These are phyloP conservation scores for Penicillium lagena DNA, from an alignment of 495 filamentous ascomycete species.

Conservation along the genomic window DNA sequence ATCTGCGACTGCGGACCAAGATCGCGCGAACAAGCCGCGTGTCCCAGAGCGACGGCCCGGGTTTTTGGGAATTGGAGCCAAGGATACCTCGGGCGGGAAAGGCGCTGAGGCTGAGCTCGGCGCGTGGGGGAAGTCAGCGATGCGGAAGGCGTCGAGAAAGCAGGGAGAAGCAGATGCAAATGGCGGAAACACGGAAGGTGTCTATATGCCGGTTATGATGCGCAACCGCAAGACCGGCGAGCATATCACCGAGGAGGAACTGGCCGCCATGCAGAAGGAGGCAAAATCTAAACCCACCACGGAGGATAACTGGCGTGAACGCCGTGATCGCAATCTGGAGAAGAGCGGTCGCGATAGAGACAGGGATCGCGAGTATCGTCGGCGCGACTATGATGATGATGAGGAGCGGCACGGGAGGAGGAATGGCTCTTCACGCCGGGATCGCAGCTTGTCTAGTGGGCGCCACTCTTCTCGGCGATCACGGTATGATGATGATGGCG, in stretches of 20 bases:
- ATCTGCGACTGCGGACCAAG: slow-evolving; percentile 15
- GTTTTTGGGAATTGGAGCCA: slow-evolving; percentile 79
- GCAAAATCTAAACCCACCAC: slow-evolving; percentile 27
- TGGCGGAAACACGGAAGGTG: slow-evolving; percentile 36
- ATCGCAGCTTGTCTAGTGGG: slow-evolving; percentile 28
- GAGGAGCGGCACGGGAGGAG: slow-evolving; percentile 22
- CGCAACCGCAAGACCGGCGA: slow-evolving; percentile 61
- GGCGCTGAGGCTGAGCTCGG: slow-evolving; percentile 71
- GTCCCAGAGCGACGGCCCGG: slow-evolving; percentile 64
- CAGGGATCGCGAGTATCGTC: slow-evolving; percentile 19
- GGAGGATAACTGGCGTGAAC: slow-evolving; percentile 41
- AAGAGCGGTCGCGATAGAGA: slow-evolving; percentile 40
- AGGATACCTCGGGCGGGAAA: slow-evolving; percentile 48
- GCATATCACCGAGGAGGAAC: slow-evolving; percentile 57
- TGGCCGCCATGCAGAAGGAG: slow-evolving; percentile 43
- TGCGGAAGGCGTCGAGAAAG: slow-evolving; percentile 48
- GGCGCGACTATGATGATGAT: slow-evolving; percentile 22
- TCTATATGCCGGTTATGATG: slow-evolving; percentile 63
- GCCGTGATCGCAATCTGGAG: slow-evolving; percentile 43
- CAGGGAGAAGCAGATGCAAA: slow-evolving; percentile 30
- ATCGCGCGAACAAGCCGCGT: slow-evolving; percentile 30
- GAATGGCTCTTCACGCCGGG: slow-evolving; percentile 27
- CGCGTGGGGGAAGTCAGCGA: slow-evolving; percentile 64
- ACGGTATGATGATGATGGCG: slow-evolving; percentile 21
- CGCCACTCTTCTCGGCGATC: slow-evolving; percentile 26